Conservation (phyloP, 768 basidiomycete species). For the Suillus discolor region DNA sequence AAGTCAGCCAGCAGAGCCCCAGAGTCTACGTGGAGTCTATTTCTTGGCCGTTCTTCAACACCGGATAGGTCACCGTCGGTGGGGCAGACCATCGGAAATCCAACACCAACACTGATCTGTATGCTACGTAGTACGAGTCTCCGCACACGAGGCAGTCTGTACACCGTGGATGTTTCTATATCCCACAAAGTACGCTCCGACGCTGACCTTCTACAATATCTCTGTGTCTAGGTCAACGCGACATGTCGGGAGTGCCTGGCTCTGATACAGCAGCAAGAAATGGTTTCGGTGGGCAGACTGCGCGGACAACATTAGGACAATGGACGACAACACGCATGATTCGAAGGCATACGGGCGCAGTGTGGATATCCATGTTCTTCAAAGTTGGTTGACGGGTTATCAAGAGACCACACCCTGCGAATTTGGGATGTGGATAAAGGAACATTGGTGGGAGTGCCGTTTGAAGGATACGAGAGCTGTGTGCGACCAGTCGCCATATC, state of each 20-base stretch:
- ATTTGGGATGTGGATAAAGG: background rate
- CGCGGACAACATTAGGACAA: background rate
- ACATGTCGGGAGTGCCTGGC: background rate
- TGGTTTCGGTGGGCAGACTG: background rate
- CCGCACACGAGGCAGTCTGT: background rate
- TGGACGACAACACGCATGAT: background rate
- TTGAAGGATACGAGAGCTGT: background rate
- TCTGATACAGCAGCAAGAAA: background rate
- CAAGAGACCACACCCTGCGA: background rate
- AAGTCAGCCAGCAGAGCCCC: no score
- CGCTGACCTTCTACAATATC: background rate
- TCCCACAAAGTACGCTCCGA: background rate
- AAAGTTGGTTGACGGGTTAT: background rate
- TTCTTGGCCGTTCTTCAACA: no score
- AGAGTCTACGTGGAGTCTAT: no score
- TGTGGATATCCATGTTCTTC: background rate
- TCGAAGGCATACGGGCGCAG: background rate
- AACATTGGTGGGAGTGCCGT: background rate
- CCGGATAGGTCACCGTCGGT: background rate
- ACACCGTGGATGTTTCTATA: background rate
- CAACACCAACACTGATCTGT: background rate
- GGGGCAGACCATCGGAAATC: no score
- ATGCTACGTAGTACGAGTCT: background rate
- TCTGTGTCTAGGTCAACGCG: background rate
- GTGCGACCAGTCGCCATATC: constrained; percentile 15